These are phyloP conservation scores for Thelephora aurantiotincta DNA, from an alignment of 768 basidiomycete species.

Conservation along the genomic window DNA sequence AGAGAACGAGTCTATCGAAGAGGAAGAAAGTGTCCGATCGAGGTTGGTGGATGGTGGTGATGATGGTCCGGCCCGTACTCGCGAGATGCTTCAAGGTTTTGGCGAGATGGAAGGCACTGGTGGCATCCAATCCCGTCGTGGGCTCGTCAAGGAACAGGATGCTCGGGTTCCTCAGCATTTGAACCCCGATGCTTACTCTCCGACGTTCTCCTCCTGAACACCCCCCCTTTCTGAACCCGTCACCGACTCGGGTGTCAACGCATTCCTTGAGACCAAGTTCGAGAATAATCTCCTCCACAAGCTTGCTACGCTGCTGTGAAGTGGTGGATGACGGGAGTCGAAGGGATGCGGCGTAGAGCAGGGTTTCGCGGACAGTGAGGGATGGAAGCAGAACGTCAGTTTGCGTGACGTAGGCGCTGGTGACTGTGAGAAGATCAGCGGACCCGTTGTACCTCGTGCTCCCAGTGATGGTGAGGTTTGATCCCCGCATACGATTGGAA, in stretches of 20 bases:
- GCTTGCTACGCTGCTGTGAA: constrained; percentile 13
- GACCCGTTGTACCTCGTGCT: not conserved
- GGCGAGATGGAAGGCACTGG: not conserved
- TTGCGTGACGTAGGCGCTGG: not conserved
- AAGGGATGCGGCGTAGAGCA: constrained; percentile 22
- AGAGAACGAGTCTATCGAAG: constrained; percentile 29
- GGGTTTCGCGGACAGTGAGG: constrained; percentile 22
- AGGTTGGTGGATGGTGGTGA: constrained; percentile 34
- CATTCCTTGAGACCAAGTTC: constrained; percentile 28
- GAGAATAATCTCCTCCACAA: constrained; percentile 16
- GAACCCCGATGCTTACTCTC: constrained; percentile 28
- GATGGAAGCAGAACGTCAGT: not conserved
- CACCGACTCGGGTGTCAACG: constrained; percentile 29
- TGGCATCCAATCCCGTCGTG: constrained; percentile 4
- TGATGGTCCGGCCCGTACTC: constrained; percentile 21
- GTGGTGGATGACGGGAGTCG: constrained; percentile 21
- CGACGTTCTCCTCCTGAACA: constrained; percentile 30
- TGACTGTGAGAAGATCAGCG: not conserved
- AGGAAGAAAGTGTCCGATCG: constrained; percentile 29
- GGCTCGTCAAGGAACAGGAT: constrained; percentile 32
- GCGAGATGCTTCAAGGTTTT: constrained; percentile 9
- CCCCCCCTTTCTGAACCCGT: constrained; percentile 23
- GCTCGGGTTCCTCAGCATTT: constrained; percentile 28
- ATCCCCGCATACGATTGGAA: not conserved
- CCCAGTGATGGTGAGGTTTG: not conserved